phyloP scores from a whole-genome alignment of 2,329 filamentous ascomycete species.

The Paramyrothecium sp. region DNA sequence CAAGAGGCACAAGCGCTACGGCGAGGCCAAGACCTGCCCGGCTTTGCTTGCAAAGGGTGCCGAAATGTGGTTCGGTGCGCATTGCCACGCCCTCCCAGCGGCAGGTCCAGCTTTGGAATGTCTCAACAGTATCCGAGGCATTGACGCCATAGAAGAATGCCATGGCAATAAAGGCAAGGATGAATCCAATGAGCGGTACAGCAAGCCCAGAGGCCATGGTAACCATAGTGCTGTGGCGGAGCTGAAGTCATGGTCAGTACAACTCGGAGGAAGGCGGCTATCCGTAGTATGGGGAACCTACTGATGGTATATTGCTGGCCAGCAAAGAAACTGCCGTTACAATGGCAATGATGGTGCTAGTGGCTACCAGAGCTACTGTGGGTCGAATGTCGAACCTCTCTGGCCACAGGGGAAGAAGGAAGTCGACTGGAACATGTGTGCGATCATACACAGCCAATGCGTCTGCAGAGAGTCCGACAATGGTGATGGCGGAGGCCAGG shows the following conservation, averaged over 20 bases:
- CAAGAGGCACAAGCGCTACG: slow-evolving; percentile 55
- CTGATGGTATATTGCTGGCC: slow-evolving; percentile 46
- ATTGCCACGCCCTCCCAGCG: slow-evolving; percentile 57
- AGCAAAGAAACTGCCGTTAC: slow-evolving; percentile 47
- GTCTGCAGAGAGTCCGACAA: slow-evolving; percentile 54
- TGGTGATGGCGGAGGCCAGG: slow-evolving; percentile 48
- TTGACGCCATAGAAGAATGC: slow-evolving; percentile 58
- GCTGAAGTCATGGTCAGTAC: slow-evolving; percentile 16
- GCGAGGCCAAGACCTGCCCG: slow-evolving; percentile 52
- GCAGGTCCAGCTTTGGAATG: slow-evolving; percentile 62
- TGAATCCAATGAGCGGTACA: slow-evolving; percentile 26
- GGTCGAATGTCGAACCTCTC: slow-evolving; percentile 55
- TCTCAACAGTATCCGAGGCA: slow-evolving; percentile 49
- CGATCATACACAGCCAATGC: slow-evolving; percentile 53
- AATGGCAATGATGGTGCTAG: slow-evolving; percentile 47
- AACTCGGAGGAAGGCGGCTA: background rate
- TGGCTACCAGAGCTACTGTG: slow-evolving; percentile 52
- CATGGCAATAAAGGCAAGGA: slow-evolving; percentile 48
- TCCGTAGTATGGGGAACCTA: slow-evolving; percentile 33
- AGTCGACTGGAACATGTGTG: slow-evolving; percentile 47
- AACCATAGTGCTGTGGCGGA: slow-evolving; percentile 13
- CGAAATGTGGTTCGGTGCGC: slow-evolving; percentile 51
- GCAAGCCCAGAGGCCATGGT: slow-evolving; percentile 19
- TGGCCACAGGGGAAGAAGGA: slow-evolving; percentile 57
- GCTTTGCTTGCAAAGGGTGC: slow-evolving; percentile 55